Conservation (phyloP, 192 early-diverging fungal species). For the Backusella tuberculispora region DNA sequence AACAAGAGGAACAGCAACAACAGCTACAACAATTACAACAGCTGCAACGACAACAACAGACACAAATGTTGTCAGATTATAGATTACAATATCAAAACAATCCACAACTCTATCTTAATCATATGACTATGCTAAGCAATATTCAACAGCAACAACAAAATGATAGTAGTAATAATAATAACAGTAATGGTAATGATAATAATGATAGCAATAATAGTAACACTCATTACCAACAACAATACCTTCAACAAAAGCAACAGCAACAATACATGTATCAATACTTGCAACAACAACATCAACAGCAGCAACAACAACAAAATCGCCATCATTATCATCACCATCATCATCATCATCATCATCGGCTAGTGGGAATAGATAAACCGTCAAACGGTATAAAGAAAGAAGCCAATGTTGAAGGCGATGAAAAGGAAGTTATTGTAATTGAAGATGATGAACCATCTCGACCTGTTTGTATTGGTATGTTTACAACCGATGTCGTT, state of each 20-base stretch:
- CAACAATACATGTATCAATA: neutral
- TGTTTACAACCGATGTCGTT: constrained; percentile 42
- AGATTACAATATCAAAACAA: neutral
- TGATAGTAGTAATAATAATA: neutral
- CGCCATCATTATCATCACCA: neutral
- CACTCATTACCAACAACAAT: neutral
- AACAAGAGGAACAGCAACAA: neutral
- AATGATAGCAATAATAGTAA: neutral
- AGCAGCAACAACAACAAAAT: neutral
- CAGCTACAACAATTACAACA: neutral
- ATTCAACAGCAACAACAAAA: neutral
- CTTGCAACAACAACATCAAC: neutral
- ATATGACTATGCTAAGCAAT: neutral
- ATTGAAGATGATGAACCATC: constrained; percentile 39
- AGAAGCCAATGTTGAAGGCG: neutral
- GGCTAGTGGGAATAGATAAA: neutral
- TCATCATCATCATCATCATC: neutral
- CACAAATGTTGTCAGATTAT: no score
- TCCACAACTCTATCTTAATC: neutral
- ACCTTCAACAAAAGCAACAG: neutral
- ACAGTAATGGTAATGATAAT: no score
- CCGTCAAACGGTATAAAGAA: neutral
- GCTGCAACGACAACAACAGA: neutral
- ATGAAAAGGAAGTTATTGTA: constrained; percentile 30
- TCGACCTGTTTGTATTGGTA: constrained; percentile 35